These are phyloP conservation scores for Apodospora peruviana DNA, from an alignment of 495 filamentous ascomycete genomes.

Conservation along the genomic window DNA sequence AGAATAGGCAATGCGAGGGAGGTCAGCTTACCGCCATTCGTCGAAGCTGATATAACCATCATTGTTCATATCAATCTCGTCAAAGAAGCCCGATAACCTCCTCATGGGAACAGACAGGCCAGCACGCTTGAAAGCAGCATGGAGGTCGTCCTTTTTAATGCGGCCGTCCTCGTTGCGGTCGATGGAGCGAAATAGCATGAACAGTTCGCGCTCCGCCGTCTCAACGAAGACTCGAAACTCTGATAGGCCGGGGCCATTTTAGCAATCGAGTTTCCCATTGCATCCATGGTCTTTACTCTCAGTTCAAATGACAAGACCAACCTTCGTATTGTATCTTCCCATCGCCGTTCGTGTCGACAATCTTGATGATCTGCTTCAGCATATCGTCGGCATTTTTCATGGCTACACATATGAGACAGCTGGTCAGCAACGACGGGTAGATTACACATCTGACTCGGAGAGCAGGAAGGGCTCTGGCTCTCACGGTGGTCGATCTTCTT, in stretches of 20 bases:
- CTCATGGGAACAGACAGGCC: slow-evolving; percentile 73
- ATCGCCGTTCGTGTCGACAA: slow-evolving; percentile 81
- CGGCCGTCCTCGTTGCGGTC: slow-evolving; percentile 84
- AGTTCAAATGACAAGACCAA: too few relatives aligned
- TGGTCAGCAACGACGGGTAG: slow-evolving; percentile 17
- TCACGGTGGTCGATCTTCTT: slow-evolving; percentile 89
- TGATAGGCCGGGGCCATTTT: slow-evolving; percentile 23
- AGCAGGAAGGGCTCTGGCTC: slow-evolving; percentile 27
- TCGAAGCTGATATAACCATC: slow-evolving; percentile 86
- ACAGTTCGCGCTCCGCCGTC: slow-evolving; percentile 75
- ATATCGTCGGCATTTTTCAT: slow-evolving; percentile 91
- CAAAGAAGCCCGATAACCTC: slow-evolving; percentile 79
- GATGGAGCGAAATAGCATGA: slow-evolving; percentile 76
- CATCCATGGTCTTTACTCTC: slow-evolving; percentile 7
- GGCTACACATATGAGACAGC: slow-evolving; percentile 43
- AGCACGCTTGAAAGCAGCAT: slow-evolving; percentile 66
- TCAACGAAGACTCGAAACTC: slow-evolving; percentile 89
- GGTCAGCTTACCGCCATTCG: slow-evolving; percentile 91
- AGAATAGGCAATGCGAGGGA: too few relatives aligned
- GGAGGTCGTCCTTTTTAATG: slow-evolving; percentile 79
- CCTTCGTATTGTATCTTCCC: slow-evolving; percentile 86
- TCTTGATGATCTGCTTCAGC: slow-evolving; percentile 68
- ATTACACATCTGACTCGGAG: not conserved
- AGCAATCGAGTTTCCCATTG: slow-evolving; percentile 1
- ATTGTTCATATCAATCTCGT: slow-evolving; percentile 80